Evolutionary conservation across 208 protist species (phyloP), one percentile per base, ranked within the genome.

Genomic region (Trypanosoma avium): DNA sequence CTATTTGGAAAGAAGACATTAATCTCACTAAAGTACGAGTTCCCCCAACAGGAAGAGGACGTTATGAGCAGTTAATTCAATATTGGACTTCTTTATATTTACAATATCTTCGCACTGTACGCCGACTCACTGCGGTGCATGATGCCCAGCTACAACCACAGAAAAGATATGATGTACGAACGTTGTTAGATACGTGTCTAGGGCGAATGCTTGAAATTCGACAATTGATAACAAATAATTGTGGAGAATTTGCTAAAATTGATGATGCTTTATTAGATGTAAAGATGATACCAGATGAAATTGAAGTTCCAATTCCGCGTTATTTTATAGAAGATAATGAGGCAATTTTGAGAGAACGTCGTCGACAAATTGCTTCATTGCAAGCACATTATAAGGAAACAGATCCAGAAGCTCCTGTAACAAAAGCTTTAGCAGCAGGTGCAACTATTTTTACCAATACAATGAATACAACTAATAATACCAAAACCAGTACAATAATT

Each of bases 71-170:
- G 64, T 79, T 89, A 26, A 24, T 85, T 5, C 88, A 92, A 59
- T 81, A 91, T 62, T 97, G 84, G 67, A 72, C 88, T 2, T 84
- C 88, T 35, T 73, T 97, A 4, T 98, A 98, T 65, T 74, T 98
- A 24, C 78, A 84, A 38, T 98, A 98, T 75, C 57, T 98, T 3
- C 82, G 82, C 4, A 64, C 97, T 7, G 90, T 88, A 32, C 63
- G 70, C 42, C 85, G 89, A 40, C 84, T 98, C 0, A 72, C 86
- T 19, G 55, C 80, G 1, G 75, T 92, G 10, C 93, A 98, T 49
- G 92, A 98, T 70, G 88, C 88, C 27, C 83, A 92, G 45, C 67
- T 97, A 53, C 97, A 98, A 72, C 95, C 95, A 40, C 96, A 98
- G 68, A 97, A 97, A 64, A 79, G 94, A 0, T 58, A 77, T 17